These are phyloP conservation scores for Botrytis paeoniae DNA, from an alignment of 2,329 filamentous ascomycete species.

Conservation along the genomic window DNA sequence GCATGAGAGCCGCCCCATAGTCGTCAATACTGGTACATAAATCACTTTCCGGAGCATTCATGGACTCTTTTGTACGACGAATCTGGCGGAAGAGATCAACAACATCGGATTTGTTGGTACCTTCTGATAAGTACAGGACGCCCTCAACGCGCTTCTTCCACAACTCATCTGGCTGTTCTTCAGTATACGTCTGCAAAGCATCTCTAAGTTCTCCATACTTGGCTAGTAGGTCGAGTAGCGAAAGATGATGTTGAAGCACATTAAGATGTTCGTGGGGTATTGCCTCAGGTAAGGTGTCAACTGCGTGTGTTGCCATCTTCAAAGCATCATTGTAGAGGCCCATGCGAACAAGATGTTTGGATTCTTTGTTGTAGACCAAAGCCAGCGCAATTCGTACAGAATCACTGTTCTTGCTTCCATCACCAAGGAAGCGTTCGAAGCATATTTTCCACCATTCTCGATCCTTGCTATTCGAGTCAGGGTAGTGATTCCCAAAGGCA, in stretches of 20 bases:
- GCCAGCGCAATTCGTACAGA: constrained; percentile 25
- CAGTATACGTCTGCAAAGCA: constrained; percentile 24
- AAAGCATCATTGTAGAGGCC: constrained; percentile 29
- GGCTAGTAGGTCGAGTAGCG: constrained; percentile 27
- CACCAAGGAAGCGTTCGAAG: constrained; percentile 28
- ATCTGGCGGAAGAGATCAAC: constrained; percentile 24
- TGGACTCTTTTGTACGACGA: constrained; percentile 14
- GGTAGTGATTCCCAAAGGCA: constrained; percentile 29
- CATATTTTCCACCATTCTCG: constrained; percentile 32
- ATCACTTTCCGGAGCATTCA: constrained; percentile 6
- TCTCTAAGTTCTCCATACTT: constrained; percentile 30
- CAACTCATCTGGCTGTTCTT: constrained; percentile 22
- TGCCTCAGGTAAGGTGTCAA: constrained; percentile 27
- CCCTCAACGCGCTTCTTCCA: constrained; percentile 33
- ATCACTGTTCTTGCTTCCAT: constrained; percentile 26
- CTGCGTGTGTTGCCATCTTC: constrained; percentile 28
- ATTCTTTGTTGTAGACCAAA: constrained; percentile 30
- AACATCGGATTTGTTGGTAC: constrained; percentile 27
- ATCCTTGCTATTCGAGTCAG: constrained; percentile 24
- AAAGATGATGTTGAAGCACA: constrained; percentile 28
- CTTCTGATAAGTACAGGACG: constrained; percentile 28
- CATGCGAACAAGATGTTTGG: constrained; percentile 27
- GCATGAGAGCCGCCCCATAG: constrained; percentile 25
- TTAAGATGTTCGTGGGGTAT: constrained; percentile 24
- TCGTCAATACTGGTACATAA: constrained; percentile 17